These are phyloP conservation scores for Mollisia scopiformis DNA, from an alignment of 2,329 filamentous ascomycete species.

Conservation along the genomic window DNA sequence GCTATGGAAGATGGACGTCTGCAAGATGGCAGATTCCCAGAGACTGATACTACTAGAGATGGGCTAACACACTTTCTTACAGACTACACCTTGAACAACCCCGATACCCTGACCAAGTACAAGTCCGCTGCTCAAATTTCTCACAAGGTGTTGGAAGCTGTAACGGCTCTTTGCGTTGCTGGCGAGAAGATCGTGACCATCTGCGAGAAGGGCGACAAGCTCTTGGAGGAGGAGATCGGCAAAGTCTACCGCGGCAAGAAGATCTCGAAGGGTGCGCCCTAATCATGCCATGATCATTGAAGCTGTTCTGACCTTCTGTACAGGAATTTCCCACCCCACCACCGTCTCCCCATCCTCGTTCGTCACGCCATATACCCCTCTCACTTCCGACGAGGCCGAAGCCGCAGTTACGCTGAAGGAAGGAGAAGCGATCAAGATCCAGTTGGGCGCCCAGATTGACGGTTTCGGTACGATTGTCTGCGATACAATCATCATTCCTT, in stretches of 20 bases:
- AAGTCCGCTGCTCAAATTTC: conserved; percentile 96
- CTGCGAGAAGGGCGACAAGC: conserved; percentile 93
- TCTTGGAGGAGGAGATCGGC: conserved; percentile 87
- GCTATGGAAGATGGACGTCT: conserved; percentile 27
- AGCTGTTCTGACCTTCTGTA: conserved; percentile 28
- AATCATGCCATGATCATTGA: conserved; percentile 21
- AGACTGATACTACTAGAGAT: neutral
- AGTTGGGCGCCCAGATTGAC: conserved; percentile 98
- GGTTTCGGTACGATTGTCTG: conserved; percentile 96
- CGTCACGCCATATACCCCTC: conserved; percentile 94
- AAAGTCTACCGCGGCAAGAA: conserved; percentile 99
- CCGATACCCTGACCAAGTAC: conserved; percentile 97
- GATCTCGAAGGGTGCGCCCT: conserved; percentile 75
- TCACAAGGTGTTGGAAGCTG: conserved; percentile 90
- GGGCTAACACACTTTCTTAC: conserved; percentile 15
- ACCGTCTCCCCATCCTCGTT: conserved; percentile 93
- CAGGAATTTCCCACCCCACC: conserved; percentile 89
- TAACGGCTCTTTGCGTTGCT: conserved; percentile 73
- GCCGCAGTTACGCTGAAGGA: conserved; percentile 78
- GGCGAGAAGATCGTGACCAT: conserved; percentile 92
- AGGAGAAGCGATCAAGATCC: conserved; percentile 92
- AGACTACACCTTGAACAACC: conserved; percentile 92
- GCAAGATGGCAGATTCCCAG: conserved; percentile 2
- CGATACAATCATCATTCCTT: conserved; percentile 79
- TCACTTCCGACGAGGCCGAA: conserved; percentile 85